Base-by-base conservation (phyloP, 192 early-diverging fungal species). In the Funneliformis geosporum region DNA sequence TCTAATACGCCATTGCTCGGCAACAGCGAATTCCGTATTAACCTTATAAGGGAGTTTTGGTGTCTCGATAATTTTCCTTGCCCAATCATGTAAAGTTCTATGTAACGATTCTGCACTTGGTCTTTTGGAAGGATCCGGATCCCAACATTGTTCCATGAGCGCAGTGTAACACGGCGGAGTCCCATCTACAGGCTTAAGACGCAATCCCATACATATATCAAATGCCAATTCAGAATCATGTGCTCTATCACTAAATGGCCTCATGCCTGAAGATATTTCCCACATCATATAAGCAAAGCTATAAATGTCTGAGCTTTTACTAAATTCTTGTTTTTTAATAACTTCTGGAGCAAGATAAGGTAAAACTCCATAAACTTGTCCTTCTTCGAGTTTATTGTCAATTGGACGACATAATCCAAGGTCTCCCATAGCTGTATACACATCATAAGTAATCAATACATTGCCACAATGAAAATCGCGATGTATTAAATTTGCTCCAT, bases 231-330 rank as follows among this genome's bases (percentile, higher is more conserved):
- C 27, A 2, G 81, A 65, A 44, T 83, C 85, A 44, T 80, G 75
- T 12, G 82, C 59, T 44, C 82, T 75, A 12, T 80, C 71, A 23
- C 11, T 78, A 67, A 86, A 86, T 3, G 85, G 85, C 23, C 81
- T 80, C 12, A 80, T 69, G 12, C 85, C 82, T 2, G 80, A 71
- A 3, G 82, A 78, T 16, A 86, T 81, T 66, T 86, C 83, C 83
- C 84, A 86, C 78, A 86, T 83, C 16, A 86, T 80, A 50, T 85
- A 78, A 1, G 82, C 83, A 0, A 86, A 78, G 76, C 80, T 82
- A 79, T 86, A 86, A 40, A 86, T 80, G 47, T 86, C 85, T n/a
- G 61, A 44, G 16, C 21, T 21, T 66, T 62, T 77, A 47, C 40
- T 66, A 38, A 46, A 66, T 47, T 11, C 5, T 77, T 66, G 8